These are phyloP conservation scores for Platanthera guangdongensis DNA, from an alignment of 106 monocot genomes.

Conservation along the genomic window DNA sequence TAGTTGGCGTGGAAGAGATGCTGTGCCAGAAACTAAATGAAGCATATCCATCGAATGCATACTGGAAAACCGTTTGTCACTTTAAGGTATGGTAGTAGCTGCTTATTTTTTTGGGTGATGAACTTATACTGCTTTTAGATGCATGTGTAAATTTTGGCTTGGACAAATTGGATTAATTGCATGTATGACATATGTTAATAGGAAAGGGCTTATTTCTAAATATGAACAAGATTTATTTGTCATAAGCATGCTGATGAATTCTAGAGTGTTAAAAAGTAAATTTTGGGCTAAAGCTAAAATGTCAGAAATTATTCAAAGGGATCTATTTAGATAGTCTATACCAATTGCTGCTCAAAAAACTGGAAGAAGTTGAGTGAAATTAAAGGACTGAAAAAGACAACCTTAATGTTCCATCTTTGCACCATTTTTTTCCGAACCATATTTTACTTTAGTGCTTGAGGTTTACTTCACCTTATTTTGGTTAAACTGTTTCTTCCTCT, in stretches of 20 bases:
- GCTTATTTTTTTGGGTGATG: not conserved
- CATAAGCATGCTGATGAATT: not conserved
- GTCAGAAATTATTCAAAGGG: no score
- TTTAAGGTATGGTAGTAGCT: constrained; percentile 41
- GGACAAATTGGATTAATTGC: not conserved
- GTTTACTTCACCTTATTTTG: no score
- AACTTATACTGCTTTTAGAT: not conserved
- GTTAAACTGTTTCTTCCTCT: no score
- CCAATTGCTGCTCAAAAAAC: no score
- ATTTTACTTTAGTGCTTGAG: no score
- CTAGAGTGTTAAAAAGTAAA: not conserved
- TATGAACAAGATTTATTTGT: not conserved
- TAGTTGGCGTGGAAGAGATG: constrained; percentile 64
- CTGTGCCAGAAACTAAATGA: constrained; percentile 74
- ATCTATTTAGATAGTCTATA: no score
- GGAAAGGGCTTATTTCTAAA: not conserved
- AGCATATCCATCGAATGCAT: constrained; percentile 72
- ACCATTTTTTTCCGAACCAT: no score
- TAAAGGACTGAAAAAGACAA: no score
- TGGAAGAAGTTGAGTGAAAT: no score
- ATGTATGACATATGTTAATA: not conserved
- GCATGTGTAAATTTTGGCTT: not conserved
- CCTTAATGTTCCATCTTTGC: no score
- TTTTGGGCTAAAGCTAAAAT: no score
- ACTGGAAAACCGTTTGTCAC: constrained; percentile 80